These are phyloP conservation scores for Zymoseptoria passerinii DNA, from an alignment of 2,329 filamentous ascomycete genomes.

Conservation along the genomic window DNA sequence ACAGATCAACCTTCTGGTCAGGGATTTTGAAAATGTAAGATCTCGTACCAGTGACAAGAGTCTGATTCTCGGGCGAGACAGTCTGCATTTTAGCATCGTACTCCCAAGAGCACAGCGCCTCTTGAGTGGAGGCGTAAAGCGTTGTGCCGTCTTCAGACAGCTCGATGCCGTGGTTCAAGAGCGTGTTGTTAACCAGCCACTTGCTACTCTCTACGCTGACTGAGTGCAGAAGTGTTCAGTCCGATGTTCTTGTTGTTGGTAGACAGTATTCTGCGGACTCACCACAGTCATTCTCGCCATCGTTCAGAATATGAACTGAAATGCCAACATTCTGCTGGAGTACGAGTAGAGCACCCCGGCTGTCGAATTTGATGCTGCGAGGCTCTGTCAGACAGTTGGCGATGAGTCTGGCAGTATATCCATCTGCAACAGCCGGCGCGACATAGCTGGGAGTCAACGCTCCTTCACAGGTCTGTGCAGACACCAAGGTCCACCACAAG, in stretches of 20 bases:
- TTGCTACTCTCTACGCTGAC: conserved; percentile 12
- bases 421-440: conserved; percentile 35
- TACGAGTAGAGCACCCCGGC: conserved; percentile 40
- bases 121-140: conserved; percentile 49
- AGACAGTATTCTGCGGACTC: neutral
- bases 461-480: neutral
- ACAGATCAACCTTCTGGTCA: neutral
- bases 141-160: conserved; percentile 41
- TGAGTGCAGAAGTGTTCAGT: conserved; percentile 8
- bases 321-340: conserved; percentile 33
- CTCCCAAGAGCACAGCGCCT: conserved; percentile 54
- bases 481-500: neutral
- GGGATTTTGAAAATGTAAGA: neutral
- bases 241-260: neutral
- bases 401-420: conserved; percentile 38
- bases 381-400: conserved; percentile 39
- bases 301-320: neutral
- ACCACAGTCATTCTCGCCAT: neutral
- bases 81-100: conserved; percentile 40
- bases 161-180: conserved; percentile 44
- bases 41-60: conserved; percentile 45
- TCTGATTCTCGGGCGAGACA: conserved; percentile 40
- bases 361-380: conserved; percentile 42
- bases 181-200: conserved; percentile 18
- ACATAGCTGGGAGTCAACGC: conserved; percentile 20